phyloP scores from a whole-genome alignment of 140 eudicot genomes.

The Stevia rebaudiana region DNA sequence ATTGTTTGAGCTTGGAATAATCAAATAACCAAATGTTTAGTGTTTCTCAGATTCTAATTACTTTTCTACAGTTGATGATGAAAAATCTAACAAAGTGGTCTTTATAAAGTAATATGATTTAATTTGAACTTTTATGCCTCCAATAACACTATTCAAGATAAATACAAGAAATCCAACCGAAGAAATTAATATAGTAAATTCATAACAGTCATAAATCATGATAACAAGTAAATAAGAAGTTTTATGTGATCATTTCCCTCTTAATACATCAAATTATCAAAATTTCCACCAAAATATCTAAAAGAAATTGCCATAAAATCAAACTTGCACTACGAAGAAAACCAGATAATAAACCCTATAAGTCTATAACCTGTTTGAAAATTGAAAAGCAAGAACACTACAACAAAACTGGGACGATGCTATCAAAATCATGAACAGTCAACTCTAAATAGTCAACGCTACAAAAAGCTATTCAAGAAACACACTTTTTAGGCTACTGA shows the following conservation, averaged over 20 bases:
- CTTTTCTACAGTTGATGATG: background rate
- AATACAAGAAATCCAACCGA: background rate
- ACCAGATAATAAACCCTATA: background rate
- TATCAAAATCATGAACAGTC: background rate
- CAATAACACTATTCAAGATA: slow-evolving; percentile 16
- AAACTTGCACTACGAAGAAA: slow-evolving; percentile 1
- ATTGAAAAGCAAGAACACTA: slow-evolving; percentile 13
- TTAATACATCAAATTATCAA: slow-evolving; percentile 4
- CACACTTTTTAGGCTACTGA: slow-evolving; percentile 13
- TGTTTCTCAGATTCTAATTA: background rate
- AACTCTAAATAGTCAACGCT: slow-evolving; percentile 21
- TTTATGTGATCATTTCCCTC: background rate
- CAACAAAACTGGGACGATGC: background rate
- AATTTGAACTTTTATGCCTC: slow-evolving; percentile 6
- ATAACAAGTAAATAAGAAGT: background rate
- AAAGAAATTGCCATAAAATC: background rate
- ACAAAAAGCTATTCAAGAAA: slow-evolving; percentile 19
- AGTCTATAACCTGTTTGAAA: slow-evolving; percentile 9
- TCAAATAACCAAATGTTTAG: background rate
- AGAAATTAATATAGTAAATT: background rate
- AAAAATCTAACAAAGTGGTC: background rate
- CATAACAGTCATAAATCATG: background rate
- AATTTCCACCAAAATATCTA: slow-evolving; percentile 5
- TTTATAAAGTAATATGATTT: background rate
- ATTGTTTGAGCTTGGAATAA: background rate